These are phyloP conservation scores for Gastrolobium bilobum DNA, from an alignment of 306 rosid species.

Conservation along the genomic window DNA sequence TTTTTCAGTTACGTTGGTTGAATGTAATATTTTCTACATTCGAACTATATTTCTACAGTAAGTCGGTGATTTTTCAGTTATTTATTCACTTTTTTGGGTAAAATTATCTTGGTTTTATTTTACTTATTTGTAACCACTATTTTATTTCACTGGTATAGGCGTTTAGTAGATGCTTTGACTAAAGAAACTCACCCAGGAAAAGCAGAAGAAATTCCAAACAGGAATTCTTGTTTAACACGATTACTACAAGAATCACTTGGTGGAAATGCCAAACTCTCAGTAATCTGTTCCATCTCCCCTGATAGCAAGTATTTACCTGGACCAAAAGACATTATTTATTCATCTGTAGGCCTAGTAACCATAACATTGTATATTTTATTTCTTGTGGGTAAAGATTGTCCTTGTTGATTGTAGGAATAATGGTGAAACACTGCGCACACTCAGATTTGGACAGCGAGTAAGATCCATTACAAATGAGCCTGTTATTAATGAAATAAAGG, in stretches of 20 bases:
- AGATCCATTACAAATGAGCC: slow-evolving; percentile 80
- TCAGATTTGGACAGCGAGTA: slow-evolving; percentile 89
- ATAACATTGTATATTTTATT: slow-evolving; percentile 24
- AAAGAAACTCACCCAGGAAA: slow-evolving; percentile 61
- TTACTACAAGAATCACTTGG: slow-evolving; percentile 84
- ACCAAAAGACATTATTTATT: slow-evolving; percentile 19
- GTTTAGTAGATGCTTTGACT: slow-evolving; percentile 71
- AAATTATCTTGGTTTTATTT: neutral
- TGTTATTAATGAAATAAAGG: slow-evolving; percentile 86
- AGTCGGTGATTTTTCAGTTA: neutral
- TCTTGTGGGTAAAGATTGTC: slow-evolving; percentile 31
- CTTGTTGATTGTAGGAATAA: slow-evolving; percentile 68
- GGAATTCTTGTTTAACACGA: slow-evolving; percentile 78
- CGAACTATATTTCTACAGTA: neutral
- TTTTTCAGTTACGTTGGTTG: slow-evolving; percentile 3
- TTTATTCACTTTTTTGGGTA: neutral
- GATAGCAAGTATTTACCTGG: slow-evolving; percentile 69
- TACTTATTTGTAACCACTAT: slow-evolving; percentile 41
- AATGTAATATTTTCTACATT: neutral
- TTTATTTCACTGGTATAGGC: slow-evolving; percentile 66
- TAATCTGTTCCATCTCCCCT: slow-evolving; percentile 78
- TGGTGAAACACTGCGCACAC: slow-evolving; percentile 74
- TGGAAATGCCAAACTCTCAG: slow-evolving; percentile 89
- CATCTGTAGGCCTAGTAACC: slow-evolving; percentile 8
- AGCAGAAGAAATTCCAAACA: slow-evolving; percentile 59